A percentile compares a stretch with the other conserved stretches of the same genome.
phyloP scores from a whole-genome alignment of 2,329 filamentous ascomycete species.

The Fusarium sp. region DNA sequence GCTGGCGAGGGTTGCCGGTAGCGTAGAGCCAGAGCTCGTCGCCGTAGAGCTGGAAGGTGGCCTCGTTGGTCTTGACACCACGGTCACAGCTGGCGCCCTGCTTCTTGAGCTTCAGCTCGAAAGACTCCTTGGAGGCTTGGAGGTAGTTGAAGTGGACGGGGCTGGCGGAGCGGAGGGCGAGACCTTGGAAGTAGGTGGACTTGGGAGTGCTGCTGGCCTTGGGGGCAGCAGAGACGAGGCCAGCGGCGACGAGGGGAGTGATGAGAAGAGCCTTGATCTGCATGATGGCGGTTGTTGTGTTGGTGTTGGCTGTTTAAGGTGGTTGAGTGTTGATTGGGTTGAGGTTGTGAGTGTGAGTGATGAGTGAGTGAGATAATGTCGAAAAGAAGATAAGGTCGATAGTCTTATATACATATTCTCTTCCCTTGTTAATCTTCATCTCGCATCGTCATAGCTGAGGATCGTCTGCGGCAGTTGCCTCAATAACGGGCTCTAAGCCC shows the following conservation, averaged over 20 bases:
- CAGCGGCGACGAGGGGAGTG: conserved; percentile 42
- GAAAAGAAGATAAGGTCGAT: background rate
- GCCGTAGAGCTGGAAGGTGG: conserved; percentile 62
- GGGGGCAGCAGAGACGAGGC: conserved; percentile 47
- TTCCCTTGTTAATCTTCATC: background rate
- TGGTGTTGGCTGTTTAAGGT: background rate
- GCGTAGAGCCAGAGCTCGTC: conserved; percentile 61
- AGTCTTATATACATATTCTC: conserved; percentile 31
- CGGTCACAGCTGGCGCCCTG: conserved; percentile 64
- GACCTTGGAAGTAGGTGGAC: conserved; percentile 58
- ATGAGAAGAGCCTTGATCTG: conserved; percentile 46
- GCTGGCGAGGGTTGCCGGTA: conserved; percentile 54
- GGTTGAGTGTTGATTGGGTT: background rate
- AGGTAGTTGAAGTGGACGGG: conserved; percentile 60
- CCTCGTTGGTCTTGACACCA: conserved; percentile 51
- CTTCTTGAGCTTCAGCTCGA: conserved; percentile 57
- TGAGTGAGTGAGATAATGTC: conserved; percentile 5
- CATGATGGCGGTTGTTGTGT: conserved; percentile 39
- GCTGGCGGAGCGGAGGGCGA: conserved; percentile 63
- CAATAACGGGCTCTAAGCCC: background rate
- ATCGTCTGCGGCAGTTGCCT: conserved; percentile 2
- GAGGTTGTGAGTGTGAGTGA: conserved; percentile 12
- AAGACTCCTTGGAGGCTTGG: conserved; percentile 57
- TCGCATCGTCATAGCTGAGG: conserved; percentile 11
- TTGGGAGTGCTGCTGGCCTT: conserved; percentile 29